Conservation (phyloP, 2,329 filamentous ascomycete genomes). For the Fusarium sambucinum region DNA sequence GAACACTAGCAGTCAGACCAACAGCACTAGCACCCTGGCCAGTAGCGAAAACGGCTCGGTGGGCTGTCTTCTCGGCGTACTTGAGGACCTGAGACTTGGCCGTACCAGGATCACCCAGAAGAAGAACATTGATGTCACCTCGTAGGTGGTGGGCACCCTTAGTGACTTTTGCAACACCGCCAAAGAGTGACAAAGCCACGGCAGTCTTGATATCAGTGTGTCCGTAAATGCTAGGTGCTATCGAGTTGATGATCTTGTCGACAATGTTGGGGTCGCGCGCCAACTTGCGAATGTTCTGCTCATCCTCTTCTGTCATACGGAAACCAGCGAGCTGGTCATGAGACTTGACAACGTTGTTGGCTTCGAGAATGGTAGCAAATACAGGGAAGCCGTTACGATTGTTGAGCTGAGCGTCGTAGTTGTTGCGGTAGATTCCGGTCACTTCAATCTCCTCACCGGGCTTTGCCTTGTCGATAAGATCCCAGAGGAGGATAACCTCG, state of each 20-base stretch:
- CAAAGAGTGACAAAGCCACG: slow-evolving; percentile 92
- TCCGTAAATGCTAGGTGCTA: slow-evolving; percentile 97
- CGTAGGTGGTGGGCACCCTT: slow-evolving; percentile 90
- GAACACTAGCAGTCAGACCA: slow-evolving; percentile 95
- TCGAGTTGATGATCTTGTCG: slow-evolving; percentile 91
- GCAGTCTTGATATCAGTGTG: slow-evolving; percentile 98
- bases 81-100: slow-evolving; percentile 98
- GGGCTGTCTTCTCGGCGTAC: slow-evolving; percentile 97
- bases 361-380: slow-evolving; percentile 96
- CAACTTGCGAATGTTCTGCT: slow-evolving; percentile 88
- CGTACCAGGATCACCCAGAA: slow-evolving; percentile 96
- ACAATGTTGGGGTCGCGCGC: slow-evolving; percentile 90
- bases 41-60: slow-evolving; percentile 96
- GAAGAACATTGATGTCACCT: slow-evolving; percentile 97
- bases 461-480: slow-evolving; percentile 96
- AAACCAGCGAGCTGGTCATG: slow-evolving; percentile 98
- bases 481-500: slow-evolving; percentile 95
- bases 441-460: slow-evolving; percentile 98
- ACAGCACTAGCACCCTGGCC: slow-evolving; percentile 97
- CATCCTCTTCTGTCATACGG: slow-evolving; percentile 93
- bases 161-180: slow-evolving; percentile 92
- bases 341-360: slow-evolving; percentile 96
- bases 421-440: slow-evolving; percentile 97
- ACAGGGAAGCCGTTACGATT: slow-evolving; percentile 99
- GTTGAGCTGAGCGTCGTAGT: slow-evolving; percentile 96